phyloP scores from a whole-genome alignment of 2,329 filamentous ascomycete species.

The Endothia cerciana region DNA sequence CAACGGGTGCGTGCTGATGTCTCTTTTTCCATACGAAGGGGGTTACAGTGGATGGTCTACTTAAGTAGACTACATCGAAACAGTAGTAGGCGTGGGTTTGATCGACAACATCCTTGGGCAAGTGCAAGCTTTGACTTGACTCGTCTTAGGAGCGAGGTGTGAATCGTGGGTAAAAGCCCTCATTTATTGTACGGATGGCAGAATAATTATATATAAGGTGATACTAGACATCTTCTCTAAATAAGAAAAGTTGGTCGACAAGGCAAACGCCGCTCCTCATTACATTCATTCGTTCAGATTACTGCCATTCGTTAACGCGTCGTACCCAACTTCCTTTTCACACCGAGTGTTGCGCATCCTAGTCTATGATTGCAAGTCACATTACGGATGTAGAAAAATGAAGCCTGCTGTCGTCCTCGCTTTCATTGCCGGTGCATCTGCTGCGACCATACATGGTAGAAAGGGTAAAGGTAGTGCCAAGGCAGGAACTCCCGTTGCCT shows the following conservation, averaged over 20 bases:
- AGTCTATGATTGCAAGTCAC: not conserved
- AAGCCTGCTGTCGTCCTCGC: conserved; percentile 12
- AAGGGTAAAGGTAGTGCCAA: not conserved
- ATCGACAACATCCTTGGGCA: conserved; percentile 7
- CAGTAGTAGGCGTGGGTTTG: not conserved
- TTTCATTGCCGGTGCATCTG: conserved; percentile 12
- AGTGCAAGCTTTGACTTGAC: not conserved
- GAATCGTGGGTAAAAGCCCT: too few species aligned
- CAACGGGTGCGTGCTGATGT: not conserved
- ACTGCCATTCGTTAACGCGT: conserved; percentile 18
- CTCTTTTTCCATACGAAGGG: not conserved
- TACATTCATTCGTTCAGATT: not conserved
- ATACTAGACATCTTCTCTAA: not conserved
- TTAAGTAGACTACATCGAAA: not conserved
- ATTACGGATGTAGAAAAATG: conserved; percentile 6
- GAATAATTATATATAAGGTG: not conserved
- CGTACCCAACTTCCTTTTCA: conserved; percentile 13
- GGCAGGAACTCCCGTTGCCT: not conserved
- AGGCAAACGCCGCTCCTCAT: not conserved
- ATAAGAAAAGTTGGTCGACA: not conserved
- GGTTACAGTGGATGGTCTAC: not conserved
- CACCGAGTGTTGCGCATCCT: not conserved
- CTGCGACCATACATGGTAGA: conserved; percentile 10
- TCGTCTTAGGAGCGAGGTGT: not conserved
- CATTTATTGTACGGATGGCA: too few species aligned